These are phyloP conservation scores for Talaromyces marneffei DNA, from an alignment of 2,329 filamentous ascomycete genomes.

Conservation along the genomic window DNA sequence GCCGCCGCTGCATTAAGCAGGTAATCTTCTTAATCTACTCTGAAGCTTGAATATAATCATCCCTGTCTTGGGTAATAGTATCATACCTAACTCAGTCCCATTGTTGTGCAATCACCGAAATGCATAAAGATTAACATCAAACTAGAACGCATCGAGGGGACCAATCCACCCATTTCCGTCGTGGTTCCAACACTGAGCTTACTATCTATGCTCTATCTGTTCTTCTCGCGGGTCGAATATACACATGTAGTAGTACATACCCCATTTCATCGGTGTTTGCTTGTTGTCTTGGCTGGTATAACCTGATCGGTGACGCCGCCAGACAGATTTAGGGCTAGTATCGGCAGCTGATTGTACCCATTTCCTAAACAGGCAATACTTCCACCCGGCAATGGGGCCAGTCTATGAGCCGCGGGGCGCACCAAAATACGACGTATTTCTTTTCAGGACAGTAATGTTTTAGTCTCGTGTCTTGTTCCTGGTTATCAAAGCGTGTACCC, in stretches of 20 bases:
- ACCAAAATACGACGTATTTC: neutral
- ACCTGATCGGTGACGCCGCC: neutral
- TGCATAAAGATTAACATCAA: neutral
- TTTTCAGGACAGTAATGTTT: neutral
- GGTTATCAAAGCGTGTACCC: neutral
- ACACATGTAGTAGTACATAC: too few relatives aligned
- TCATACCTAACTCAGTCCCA: neutral
- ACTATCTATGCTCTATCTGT: neutral
- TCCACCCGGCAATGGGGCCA: neutral
- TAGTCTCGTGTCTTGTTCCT: neutral
- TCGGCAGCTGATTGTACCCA: neutral
- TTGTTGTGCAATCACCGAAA: neutral
- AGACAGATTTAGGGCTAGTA: slow-evolving; percentile 3
- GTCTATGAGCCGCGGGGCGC: neutral
- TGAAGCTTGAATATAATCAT: neutral
- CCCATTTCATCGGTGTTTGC: neutral
- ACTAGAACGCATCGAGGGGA: neutral
- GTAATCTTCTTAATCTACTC: neutral
- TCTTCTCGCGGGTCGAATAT: neutral
- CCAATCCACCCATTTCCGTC: neutral
- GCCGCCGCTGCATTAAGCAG: neutral
- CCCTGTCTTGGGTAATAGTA: neutral
- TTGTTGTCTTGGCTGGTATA: neutral
- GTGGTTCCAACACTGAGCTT: neutral
- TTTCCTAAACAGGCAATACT: neutral